A percentile compares a stretch with the other conserved stretches of the same genome.
Conservation (phyloP, 2,329 filamentous ascomycete species). For the Arthrinium phaeospermum region DNA sequence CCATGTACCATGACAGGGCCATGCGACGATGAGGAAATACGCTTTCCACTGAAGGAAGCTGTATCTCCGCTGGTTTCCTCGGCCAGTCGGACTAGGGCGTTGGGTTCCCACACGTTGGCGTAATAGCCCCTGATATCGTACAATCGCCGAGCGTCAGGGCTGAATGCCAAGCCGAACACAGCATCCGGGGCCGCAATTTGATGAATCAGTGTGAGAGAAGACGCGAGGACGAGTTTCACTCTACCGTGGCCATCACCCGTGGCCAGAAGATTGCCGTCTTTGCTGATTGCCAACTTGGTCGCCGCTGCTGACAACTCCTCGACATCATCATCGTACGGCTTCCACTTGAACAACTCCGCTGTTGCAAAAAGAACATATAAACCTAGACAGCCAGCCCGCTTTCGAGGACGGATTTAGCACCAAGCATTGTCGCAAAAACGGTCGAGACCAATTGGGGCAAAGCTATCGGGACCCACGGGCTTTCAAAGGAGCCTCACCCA, state of each 20-base stretch:
- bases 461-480: too few relatives aligned
- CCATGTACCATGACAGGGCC: too few relatives aligned
- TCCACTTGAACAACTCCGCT: slow-evolving; percentile 48
- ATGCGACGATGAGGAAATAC: too few relatives aligned
- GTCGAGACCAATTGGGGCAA: too few relatives aligned
- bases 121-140: slow-evolving; percentile 38
- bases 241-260: slow-evolving; percentile 36
- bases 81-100: slow-evolving; percentile 28
- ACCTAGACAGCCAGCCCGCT: not conserved
- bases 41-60: not conserved
- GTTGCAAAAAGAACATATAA: not conserved
- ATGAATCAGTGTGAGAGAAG: slow-evolving; percentile 35
- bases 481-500: too few relatives aligned
- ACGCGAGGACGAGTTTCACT: slow-evolving; percentile 34
- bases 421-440: too few relatives aligned
- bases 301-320: slow-evolving; percentile 33
- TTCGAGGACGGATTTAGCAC: not conserved
- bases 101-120: slow-evolving; percentile 38
- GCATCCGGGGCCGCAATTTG: slow-evolving; percentile 35
- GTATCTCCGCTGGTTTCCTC: slow-evolving; percentile 21
- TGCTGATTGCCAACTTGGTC: slow-evolving; percentile 31
- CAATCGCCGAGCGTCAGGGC: slow-evolving; percentile 33
- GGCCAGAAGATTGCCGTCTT: slow-evolving; percentile 36
- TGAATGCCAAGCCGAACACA: slow-evolving; percentile 31
- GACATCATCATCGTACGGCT: slow-evolving; percentile 36